Base-by-base conservation (phyloP, 2,329 filamentous ascomycete species). In the Colletotrichum graminicola region DNA sequence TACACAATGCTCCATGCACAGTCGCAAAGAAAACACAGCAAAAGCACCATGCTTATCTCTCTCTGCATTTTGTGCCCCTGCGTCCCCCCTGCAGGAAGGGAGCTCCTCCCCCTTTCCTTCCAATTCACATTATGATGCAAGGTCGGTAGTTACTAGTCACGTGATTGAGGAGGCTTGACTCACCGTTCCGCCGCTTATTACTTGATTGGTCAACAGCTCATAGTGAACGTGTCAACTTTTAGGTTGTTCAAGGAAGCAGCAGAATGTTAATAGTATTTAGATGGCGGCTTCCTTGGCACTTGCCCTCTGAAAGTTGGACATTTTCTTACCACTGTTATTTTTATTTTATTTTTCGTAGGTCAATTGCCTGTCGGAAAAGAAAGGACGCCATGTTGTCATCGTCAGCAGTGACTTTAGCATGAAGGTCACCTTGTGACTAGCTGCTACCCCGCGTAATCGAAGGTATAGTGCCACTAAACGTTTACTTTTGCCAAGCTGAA, bases 121-220 rank as follows among this genome's bases (percentile, higher is more conserved):
- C 52, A 14, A 32, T 36, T 56, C 32, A n/a, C 7, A 39, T 4
- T 39, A 36, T 29, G 29, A 29, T 29, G 39, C 14, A 41, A 41
- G 39, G 23, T 29, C 36, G 61, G 49, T 3, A 39, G 10, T 43
- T 8, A 10, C 2, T 6, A 7, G 23, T 63, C 61, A 63, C 49
- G 26, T 63, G 61, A 0, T 0, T 2, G 3, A 6, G 29, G 1
- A 12, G 6, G 1, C 5, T 7, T 3, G 7, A 21, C 2, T 1
- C 8, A 29, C 1, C 8, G 2, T 6, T 16, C 21, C 2, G n/a
- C 16, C 8, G 21, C 10, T 29, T 36, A 11, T 36, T 11, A 11
- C 29, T 36, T 39, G 45, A 62, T 62, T 62, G 43, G 59, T 21
- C 59, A 62, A 21, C 11, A 1, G 14, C 5, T 14, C 16, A 21